A percentile compares a stretch with the other conserved stretches of the same genome.
These are phyloP conservation scores for Penicillium verhagenii DNA, from an alignment of 495 filamentous ascomycete species.

Conservation along the genomic window DNA sequence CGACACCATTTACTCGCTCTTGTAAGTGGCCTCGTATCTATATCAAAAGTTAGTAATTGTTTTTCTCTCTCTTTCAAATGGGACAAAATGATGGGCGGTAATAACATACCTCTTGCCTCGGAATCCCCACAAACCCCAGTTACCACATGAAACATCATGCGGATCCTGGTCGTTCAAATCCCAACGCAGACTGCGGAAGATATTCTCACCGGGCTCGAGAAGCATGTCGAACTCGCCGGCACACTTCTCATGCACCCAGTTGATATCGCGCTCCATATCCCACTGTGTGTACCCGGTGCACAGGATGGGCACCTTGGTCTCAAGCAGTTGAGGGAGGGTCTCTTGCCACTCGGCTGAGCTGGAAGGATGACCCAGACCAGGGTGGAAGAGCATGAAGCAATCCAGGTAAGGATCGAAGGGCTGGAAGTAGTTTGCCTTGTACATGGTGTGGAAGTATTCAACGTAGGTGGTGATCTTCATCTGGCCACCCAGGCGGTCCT, in stretches of 20 bases:
- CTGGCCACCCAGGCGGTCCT: slow-evolving; percentile 76
- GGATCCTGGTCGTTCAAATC: slow-evolving; percentile 96
- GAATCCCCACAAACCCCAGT: slow-evolving; percentile 97
- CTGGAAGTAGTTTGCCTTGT: slow-evolving; percentile 81
- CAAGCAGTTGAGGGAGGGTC: slow-evolving; percentile 81
- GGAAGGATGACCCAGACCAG: slow-evolving; percentile 90
- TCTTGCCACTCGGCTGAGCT: slow-evolving; percentile 90
- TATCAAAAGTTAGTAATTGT: slow-evolving; percentile 7
- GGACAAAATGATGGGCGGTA: too few relatives aligned
- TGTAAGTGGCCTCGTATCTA: slow-evolving; percentile 45
- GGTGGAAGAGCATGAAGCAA: slow-evolving; percentile 93
- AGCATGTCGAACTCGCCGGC: slow-evolving; percentile 88
- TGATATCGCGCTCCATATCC: slow-evolving; percentile 88
- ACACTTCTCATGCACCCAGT: slow-evolving; percentile 82
- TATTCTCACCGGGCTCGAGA: slow-evolving; percentile 89
- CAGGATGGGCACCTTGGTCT: slow-evolving; percentile 93
- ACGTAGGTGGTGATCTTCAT: slow-evolving; percentile 97
- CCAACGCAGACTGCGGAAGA: slow-evolving; percentile 92
- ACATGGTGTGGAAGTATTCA: slow-evolving; percentile 96
- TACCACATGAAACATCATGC: slow-evolving; percentile 89
- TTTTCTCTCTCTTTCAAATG: too few relatives aligned
- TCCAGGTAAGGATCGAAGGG: slow-evolving; percentile 99
- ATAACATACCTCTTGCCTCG: slow-evolving; percentile 86
- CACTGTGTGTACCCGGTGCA: slow-evolving; percentile 93
- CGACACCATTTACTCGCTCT: slow-evolving; percentile 13